These are phyloP conservation scores for Amylostereum areolatum DNA, from an alignment of 1,284 basidiomycete genomes.

Conservation along the genomic window DNA sequence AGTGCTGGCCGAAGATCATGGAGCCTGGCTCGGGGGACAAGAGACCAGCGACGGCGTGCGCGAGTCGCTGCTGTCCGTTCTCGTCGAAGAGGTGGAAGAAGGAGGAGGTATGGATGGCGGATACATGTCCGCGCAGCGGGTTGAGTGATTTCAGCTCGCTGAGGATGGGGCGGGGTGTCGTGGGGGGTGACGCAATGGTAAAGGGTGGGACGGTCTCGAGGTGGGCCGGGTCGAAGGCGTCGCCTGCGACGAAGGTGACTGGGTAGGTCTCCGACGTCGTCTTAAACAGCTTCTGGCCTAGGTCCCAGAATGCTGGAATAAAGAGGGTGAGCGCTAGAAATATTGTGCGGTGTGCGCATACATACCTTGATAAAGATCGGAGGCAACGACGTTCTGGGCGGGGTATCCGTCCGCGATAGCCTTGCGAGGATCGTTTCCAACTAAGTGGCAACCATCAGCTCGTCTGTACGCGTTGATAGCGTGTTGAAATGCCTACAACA, in stretches of 20 bases:
- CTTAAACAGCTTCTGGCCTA: constrained; percentile 22
- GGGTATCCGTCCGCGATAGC: constrained; percentile 13
- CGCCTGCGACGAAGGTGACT: constrained; percentile 35
- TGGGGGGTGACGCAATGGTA: constrained; percentile 13
- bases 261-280: constrained; percentile 30
- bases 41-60: constrained; percentile 29
- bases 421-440: constrained; percentile 11
- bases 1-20: constrained; percentile 26
- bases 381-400: constrained; percentile 7
- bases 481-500: constrained; percentile 5
- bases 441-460: neutral
- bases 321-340: too few relatives aligned
- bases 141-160: constrained; percentile 27
- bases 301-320: constrained; percentile 18
- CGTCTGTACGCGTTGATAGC: neutral
- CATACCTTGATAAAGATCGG: constrained; percentile 19
- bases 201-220: constrained; percentile 23
- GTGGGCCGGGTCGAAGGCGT: constrained; percentile 30
- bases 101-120: constrained; percentile 35
- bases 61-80: constrained; percentile 30
- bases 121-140: constrained; percentile 33
- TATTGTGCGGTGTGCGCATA: constrained; percentile 5
- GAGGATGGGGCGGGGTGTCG: constrained; percentile 22
- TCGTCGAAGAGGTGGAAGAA: constrained; percentile 46
- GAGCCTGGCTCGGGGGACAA: constrained; percentile 27